These are phyloP conservation scores for Tuber umbilicatum DNA, from an alignment of 495 filamentous ascomycete species.

Conservation along the genomic window DNA sequence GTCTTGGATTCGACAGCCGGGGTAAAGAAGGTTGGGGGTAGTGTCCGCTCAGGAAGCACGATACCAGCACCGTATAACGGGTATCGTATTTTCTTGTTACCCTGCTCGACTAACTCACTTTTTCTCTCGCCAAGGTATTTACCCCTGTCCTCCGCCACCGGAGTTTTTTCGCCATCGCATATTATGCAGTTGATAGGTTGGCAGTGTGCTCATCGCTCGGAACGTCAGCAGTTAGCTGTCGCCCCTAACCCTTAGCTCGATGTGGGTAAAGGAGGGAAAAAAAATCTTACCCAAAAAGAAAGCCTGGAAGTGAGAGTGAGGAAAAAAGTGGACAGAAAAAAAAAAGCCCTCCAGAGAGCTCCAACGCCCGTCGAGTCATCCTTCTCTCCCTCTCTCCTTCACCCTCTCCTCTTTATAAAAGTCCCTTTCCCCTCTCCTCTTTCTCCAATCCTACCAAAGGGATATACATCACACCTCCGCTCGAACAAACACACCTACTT, in stretches of 20 bases:
- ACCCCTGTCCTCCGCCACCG: too few species aligned
- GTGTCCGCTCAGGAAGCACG: too few species aligned
- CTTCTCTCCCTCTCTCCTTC: neutral
- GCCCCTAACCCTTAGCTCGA: neutral
- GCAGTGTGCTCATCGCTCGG: neutral
- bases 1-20: too few species aligned
- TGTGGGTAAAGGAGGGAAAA: neutral
- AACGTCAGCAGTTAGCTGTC: neutral
- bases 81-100: neutral
- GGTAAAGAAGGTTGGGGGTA: too few species aligned
- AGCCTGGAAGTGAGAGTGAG: neutral
- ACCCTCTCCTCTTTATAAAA: conserved; percentile 12
- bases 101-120: neutral
- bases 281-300: neutral
- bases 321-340: neutral
- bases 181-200: neutral
- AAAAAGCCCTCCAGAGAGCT: neutral
- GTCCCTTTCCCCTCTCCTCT: conserved; percentile 3
- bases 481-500: neutral
- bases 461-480: neutral
- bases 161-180: neutral
- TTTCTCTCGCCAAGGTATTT: too few species aligned
- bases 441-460: conserved; percentile 4
- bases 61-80: too few species aligned
- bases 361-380: neutral